phyloP scores from a whole-genome alignment of 345 rosid species.

The Eucalyptus viminalis region DNA sequence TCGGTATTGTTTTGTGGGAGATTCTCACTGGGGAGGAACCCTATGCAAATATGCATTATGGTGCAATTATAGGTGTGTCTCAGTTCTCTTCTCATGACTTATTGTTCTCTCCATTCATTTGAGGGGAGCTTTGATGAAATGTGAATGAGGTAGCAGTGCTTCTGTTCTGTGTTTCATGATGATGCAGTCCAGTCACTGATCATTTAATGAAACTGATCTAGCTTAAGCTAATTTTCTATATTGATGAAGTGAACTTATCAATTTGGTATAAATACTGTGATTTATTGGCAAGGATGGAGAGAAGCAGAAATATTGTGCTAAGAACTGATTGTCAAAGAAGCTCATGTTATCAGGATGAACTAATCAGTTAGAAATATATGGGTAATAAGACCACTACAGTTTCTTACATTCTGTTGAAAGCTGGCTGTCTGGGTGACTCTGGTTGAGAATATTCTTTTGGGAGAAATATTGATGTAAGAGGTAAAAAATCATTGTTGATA shows the following conservation, averaged over 20 bases:
- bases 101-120: not conserved
- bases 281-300: not conserved
- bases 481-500: not conserved
- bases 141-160: not conserved
- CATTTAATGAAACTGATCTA: not conserved
- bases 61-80: conserved; percentile 71
- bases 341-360: not conserved
- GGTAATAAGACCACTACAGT: not conserved
- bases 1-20: conserved; percentile 93
- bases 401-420: not conserved
- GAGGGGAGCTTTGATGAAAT: not conserved
- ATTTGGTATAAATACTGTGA: not conserved
- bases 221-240: not conserved
- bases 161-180: not conserved
- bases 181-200: not conserved
- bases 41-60: conserved; percentile 83
- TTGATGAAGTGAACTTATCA: not conserved
- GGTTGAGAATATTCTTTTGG: not conserved
- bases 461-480: not conserved
- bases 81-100: not conserved
- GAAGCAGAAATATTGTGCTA: not conserved
- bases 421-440: not conserved
- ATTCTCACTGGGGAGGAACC: conserved; percentile 80
- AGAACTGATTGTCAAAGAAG: not conserved
- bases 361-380: not conserved